Percentiles rank a stretch among this genome's conserved stretches.
phyloP scores from a whole-genome alignment of 331 rosid species.

The Quercus lobata region DNA sequence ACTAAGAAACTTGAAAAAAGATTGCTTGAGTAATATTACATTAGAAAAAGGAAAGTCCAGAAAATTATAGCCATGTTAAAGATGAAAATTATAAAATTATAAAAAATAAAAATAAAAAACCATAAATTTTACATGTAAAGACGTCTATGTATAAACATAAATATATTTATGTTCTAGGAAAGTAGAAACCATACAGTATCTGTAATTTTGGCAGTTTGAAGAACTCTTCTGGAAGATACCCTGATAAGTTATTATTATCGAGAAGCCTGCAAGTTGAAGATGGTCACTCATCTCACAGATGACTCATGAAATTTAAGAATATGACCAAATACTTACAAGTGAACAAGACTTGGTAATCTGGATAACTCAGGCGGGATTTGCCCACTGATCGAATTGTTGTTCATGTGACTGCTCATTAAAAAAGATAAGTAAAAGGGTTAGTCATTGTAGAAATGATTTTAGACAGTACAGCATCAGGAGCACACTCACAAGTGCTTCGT shows the following conservation, averaged over 20 bases:
- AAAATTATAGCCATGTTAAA: too few relatives aligned
- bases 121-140: not conserved
- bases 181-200: slow-evolving; percentile 10
- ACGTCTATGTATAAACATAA: not conserved
- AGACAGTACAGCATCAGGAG: slow-evolving; percentile 3
- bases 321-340: slow-evolving; percentile 33
- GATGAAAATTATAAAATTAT: not conserved
- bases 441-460: too few relatives aligned
- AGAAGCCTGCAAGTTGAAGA: slow-evolving; percentile 14
- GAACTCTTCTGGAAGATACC: slow-evolving; percentile 14
- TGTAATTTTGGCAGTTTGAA: not conserved
- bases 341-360: slow-evolving; percentile 21
- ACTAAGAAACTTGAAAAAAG: not conserved
- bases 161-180: not conserved
- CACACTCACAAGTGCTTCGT: slow-evolving; percentile 72
- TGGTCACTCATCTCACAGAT: not conserved
- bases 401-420: slow-evolving; percentile 41
- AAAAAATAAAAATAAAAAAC: too few relatives aligned
- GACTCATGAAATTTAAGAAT: not conserved
- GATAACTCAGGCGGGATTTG: slow-evolving; percentile 42
- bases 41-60: not conserved
- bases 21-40: too few relatives aligned
- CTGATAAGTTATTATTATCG: slow-evolving; percentile 20
- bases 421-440: not conserved
- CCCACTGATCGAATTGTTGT: slow-evolving; percentile 47